Evolutionary conservation across 1,284 basidiomycete species (phyloP), one percentile per base, ranked within the genome.

Genomic region (Moniliella sp.): DNA sequence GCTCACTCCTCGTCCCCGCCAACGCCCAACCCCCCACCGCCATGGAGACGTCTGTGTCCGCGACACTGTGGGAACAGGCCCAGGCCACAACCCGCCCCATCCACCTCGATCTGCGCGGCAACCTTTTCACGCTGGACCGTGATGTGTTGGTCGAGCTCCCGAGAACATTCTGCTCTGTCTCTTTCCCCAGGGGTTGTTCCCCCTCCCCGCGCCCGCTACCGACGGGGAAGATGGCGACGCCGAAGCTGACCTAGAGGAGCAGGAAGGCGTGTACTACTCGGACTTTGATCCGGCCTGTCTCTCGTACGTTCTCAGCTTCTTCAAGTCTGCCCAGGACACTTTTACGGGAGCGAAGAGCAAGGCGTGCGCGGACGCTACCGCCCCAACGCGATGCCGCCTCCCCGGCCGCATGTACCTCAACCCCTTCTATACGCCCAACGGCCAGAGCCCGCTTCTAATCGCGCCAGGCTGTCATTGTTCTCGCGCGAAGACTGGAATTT

Each of bases 241-340:
- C 46, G 73, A 69, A 15, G 75, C 72, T 21, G 74, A 74, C 31
- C 74, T 78, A 28, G 79, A 80, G 33, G 81, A 81, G 35, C 81
- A 84, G 43, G 83, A 88, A 59, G 82, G 88, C 52, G 74, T 93
- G 14, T 93, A 93, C 62, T 73, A 31, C 16, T 33, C 15, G 86
- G 94, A 94, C 84, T 97, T 94, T 58, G 88, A 99, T 65, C 81
- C 86, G 32, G 76, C 83, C 34, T 94, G 88, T 63, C 84, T 97
- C 62, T 71, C 77, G 61, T 93, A 76, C 61, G 82, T 93, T 30
- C 72, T 94, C 19, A 70, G 70, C 32, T 94, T 93, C 69, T 94
- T 91, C 69, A 71, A 74, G 31, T 72, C 68, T 55, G 76, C 84
- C 5, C 80, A 81, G 35, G 76, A 83, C 45, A 72, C 28, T 99